phyloP scores from a whole-genome alignment of 2,329 filamentous ascomycete genomes.

The Aspergillus jensenii region DNA sequence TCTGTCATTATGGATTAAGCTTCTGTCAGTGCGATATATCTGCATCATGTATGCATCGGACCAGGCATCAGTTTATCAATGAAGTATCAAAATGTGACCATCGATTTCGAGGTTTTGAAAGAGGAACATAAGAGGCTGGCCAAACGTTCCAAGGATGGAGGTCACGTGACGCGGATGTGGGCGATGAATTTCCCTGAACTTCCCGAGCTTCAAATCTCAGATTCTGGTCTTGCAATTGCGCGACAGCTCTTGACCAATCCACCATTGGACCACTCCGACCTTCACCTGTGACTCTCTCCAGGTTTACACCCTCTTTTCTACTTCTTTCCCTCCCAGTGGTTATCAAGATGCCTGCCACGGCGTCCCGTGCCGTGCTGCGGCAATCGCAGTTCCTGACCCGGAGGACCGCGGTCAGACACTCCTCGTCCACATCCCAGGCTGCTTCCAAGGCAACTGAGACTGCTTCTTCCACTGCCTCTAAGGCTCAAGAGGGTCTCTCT shows the following conservation, averaged over 20 bases:
- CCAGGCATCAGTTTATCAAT: neutral
- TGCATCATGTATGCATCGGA: neutral
- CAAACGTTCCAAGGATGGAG: neutral
- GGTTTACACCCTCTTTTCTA: constrained; percentile 29
- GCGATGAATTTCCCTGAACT: constrained; percentile 38
- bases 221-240: constrained; percentile 39
- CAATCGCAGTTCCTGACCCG: constrained; percentile 50
- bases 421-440: constrained; percentile 47
- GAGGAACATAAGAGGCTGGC: neutral
- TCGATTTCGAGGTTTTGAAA: neutral
- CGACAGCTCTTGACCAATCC: constrained; percentile 31
- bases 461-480: constrained; percentile 47
- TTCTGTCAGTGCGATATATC: neutral
- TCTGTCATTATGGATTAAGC: neutral
- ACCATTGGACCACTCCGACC: constrained; percentile 42
- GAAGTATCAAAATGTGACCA: neutral
- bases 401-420: constrained; percentile 46
- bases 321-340: constrained; percentile 25
- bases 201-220: constrained; percentile 42
- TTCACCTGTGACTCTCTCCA: constrained; percentile 28
- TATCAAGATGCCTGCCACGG: constrained; percentile 44
- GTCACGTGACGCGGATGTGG: constrained; percentile 19
- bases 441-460: constrained; percentile 47
- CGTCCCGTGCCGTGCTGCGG: constrained; percentile 46
- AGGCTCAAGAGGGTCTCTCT: constrained; percentile 80